These are phyloP conservation scores for Gomphus bonarii DNA, from an alignment of 1,284 basidiomycete species.

Conservation along the genomic window DNA sequence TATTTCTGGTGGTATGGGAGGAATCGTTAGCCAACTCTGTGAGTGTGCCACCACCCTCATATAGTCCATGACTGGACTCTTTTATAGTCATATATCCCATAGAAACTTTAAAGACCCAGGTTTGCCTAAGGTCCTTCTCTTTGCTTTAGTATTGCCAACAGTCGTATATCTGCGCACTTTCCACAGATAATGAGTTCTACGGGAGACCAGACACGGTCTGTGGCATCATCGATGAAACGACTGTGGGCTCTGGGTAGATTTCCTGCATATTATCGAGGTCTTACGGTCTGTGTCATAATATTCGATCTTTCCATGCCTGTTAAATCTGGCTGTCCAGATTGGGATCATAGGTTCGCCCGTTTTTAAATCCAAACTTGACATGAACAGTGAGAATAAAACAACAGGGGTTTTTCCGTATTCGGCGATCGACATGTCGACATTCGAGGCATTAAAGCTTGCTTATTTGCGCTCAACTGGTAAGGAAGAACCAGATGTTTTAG, in stretches of 20 bases:
- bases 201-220: constrained; percentile 47
- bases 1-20: constrained; percentile 91
- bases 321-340: constrained; percentile 39
- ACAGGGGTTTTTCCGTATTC: constrained; percentile 43
- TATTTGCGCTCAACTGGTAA: constrained; percentile 73
- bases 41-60: constrained; percentile 20
- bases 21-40: constrained; percentile 90
- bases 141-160: constrained; percentile 39
- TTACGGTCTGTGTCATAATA: constrained; percentile 51
- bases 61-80: constrained; percentile 7
- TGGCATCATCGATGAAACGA: constrained; percentile 49
- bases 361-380: constrained; percentile 12
- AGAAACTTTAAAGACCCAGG: constrained; percentile 66
- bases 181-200: constrained; percentile 83
- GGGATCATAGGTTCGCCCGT: constrained; percentile 79
- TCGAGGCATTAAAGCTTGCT: constrained; percentile 81
- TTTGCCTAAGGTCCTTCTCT: constrained; percentile 19
- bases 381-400: constrained; percentile 1
- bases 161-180: not conserved
- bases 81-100: constrained; percentile 75
- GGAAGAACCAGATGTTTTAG: constrained; percentile 77
- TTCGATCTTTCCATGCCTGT: constrained; percentile 1
- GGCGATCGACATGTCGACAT: constrained; percentile 93
- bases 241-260: constrained; percentile 78
- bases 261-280: constrained; percentile 83